Evolutionary conservation across 495 filamentous ascomycete genomes (phyloP).

Genomic region (Penicillium fimorum): DNA sequence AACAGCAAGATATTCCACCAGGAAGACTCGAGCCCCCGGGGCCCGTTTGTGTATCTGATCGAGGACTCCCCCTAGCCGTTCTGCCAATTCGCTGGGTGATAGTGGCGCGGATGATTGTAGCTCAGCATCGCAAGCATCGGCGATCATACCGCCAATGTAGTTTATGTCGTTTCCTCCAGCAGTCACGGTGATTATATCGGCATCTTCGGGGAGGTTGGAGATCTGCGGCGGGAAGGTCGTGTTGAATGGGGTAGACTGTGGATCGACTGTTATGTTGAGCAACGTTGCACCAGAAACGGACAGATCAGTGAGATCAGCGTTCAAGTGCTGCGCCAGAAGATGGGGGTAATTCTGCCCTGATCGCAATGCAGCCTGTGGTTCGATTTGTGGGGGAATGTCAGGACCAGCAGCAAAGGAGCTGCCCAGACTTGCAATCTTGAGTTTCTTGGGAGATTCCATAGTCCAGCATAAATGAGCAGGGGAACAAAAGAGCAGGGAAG

Average conservation of each 20-base stretch:
- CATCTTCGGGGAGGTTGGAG: slow-evolving; percentile 31
- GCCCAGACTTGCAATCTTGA: slow-evolving; percentile 20
- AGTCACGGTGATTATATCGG: slow-evolving; percentile 41
- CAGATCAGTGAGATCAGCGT: slow-evolving; percentile 40
- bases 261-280: slow-evolving; percentile 38
- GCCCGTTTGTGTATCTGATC: slow-evolving; percentile 39
- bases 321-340: slow-evolving; percentile 33
- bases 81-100: slow-evolving; percentile 24
- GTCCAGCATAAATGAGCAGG: not conserved
- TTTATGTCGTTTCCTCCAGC: slow-evolving; percentile 48
- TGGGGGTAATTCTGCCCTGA: slow-evolving; percentile 44
- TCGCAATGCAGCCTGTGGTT: slow-evolving; percentile 30
- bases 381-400: slow-evolving; percentile 37
- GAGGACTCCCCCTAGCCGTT: slow-evolving; percentile 33
- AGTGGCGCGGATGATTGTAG: slow-evolving; percentile 7
- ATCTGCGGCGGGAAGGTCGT: slow-evolving; percentile 40
- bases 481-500: not conserved
- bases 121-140: slow-evolving; percentile 25
- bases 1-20: slow-evolving; percentile 47
- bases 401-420: slow-evolving; percentile 49
- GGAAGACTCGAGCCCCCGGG: slow-evolving; percentile 33
- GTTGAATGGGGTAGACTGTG: slow-evolving; percentile 25
- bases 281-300: slow-evolving; percentile 45
- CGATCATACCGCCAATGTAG: slow-evolving; percentile 42
- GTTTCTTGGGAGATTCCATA: slow-evolving; percentile 4